Evolutionary conservation across 83 land plant species (phyloP).

Genomic region (Isoetes engelmannii): DNA sequence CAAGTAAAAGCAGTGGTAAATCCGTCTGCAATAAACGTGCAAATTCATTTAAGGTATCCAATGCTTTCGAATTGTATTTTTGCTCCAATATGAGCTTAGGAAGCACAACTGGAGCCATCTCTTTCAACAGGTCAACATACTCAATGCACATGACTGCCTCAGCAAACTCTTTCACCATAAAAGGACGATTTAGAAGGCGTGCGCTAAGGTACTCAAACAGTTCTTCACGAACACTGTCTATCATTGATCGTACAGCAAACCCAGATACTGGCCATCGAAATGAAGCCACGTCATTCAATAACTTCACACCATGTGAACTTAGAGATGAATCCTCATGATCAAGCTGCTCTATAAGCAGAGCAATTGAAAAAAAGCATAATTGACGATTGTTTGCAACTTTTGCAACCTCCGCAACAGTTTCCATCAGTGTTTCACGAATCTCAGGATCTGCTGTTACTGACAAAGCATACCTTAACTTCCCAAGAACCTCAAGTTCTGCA

Average conservation of each 20-base stretch:
- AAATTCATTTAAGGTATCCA: slow-evolving; percentile 50
- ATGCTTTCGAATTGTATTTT: slow-evolving; percentile 45
- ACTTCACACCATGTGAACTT: slow-evolving; percentile 44
- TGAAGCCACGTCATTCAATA: slow-evolving; percentile 46
- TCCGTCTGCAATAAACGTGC: slow-evolving; percentile 54
- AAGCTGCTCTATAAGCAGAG: slow-evolving; percentile 77
- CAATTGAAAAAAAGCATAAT: slow-evolving; percentile 50
- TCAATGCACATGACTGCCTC: slow-evolving; percentile 59
- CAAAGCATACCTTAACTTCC: slow-evolving; percentile 62
- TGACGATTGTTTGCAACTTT: slow-evolving; percentile 49
- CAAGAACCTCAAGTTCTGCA: slow-evolving; percentile 52
- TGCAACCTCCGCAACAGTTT: slow-evolving; percentile 57
- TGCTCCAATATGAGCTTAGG: slow-evolving; percentile 81
- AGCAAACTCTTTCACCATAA: slow-evolving; percentile 66
- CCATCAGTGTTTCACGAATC: slow-evolving; percentile 53
- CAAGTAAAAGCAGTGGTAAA: slow-evolving; percentile 54
- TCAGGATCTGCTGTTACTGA: slow-evolving; percentile 48
- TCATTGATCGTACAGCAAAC: slow-evolving; percentile 22
- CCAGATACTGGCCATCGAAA: slow-evolving; percentile 36
- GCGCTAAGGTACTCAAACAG: slow-evolving; percentile 61
- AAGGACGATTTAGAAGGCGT: slow-evolving; percentile 55
- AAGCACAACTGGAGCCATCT: slow-evolving; percentile 80
- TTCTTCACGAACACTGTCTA: slow-evolving; percentile 46
- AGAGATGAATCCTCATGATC: slow-evolving; percentile 51
- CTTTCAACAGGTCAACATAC: slow-evolving; percentile 46